Conservation (phyloP, 768 basidiomycete species). For the Lentinus tigrinus region DNA sequence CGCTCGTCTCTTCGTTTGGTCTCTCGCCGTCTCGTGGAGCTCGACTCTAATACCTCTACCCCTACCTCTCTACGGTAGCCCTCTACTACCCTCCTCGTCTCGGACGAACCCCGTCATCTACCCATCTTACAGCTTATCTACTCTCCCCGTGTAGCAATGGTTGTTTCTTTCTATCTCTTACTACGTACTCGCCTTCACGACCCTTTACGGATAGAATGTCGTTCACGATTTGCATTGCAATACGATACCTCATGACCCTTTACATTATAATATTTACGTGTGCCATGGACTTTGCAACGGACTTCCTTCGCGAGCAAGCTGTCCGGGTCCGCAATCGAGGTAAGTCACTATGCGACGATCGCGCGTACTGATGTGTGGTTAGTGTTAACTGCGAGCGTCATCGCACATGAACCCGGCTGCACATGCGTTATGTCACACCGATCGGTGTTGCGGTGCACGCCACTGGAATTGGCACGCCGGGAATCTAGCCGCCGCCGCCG, state of each 20-base stretch:
- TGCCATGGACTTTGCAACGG: neutral
- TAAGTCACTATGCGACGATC: neutral
- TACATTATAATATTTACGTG: constrained; percentile 6
- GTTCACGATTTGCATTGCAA: neutral
- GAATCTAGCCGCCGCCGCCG: too few species aligned
- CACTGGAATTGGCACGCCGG: too few species aligned
- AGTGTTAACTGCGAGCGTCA: too few species aligned
- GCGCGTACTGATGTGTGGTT: too few species aligned
- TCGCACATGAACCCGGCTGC: too few species aligned
- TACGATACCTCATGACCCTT: constrained; percentile 6
- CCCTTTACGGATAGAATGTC: constrained; percentile 16
- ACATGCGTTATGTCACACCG: too few species aligned
- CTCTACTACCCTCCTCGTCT: neutral
- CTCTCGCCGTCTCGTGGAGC: constrained; percentile 2
- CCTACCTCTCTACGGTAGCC: too few species aligned
- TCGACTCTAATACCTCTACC: constrained; percentile 10
- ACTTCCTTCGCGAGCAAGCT: too few species aligned
- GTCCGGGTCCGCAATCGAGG: neutral
- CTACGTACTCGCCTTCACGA: constrained; percentile 7
- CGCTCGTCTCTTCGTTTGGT: constrained; percentile 19
- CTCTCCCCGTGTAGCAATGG: constrained; percentile 18
- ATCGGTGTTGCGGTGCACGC: too few species aligned
- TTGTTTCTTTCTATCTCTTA: constrained; percentile 12
- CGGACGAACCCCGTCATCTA: constrained; percentile 1
- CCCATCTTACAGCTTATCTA: constrained; percentile 19